Conservation (phyloP, 2,329 filamentous ascomycete species). For the Cercospora sesami region DNA sequence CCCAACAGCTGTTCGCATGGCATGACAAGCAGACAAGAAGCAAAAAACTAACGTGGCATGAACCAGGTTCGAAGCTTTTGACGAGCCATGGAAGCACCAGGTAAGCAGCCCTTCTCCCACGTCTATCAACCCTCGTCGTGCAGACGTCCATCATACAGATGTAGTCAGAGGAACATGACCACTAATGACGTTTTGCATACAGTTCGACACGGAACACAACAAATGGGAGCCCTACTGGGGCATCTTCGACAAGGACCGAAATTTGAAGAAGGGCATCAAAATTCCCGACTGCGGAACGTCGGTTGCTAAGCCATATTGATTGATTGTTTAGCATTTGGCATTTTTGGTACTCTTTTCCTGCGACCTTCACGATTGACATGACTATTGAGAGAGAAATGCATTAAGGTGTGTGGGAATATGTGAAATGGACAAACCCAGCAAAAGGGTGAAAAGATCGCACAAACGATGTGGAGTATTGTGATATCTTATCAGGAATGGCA, state of each 20-base stretch:
- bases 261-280: slow-evolving; percentile 77
- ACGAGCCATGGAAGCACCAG: slow-evolving; percentile 87
- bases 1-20: slow-evolving; percentile 10
- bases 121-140: not conserved
- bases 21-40: not conserved
- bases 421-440: not conserved
- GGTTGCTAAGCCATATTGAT: slow-evolving; percentile 31
- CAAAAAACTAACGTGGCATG: slow-evolving; percentile 13
- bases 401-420: not conserved
- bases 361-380: slow-evolving; percentile 2
- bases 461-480: not conserved
- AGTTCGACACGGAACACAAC: slow-evolving; percentile 46
- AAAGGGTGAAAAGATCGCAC: not conserved
- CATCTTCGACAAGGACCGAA: slow-evolving; percentile 79
- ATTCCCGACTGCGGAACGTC: slow-evolving; percentile 84
- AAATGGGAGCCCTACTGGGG: slow-evolving; percentile 97
- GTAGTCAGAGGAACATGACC: not conserved
- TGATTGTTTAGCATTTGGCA: not conserved
- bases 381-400: not conserved
- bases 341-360: not conserved
- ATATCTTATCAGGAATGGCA: not conserved
- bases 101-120: slow-evolving; percentile 56
- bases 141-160: not conserved
- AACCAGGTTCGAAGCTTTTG: slow-evolving; percentile 79
- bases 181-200: not conserved